Percentiles rank a stretch among this genome's conserved stretches.
phyloP scores from a whole-genome alignment of 2,329 filamentous ascomycete species.

The Colletotrichum lupini region DNA sequence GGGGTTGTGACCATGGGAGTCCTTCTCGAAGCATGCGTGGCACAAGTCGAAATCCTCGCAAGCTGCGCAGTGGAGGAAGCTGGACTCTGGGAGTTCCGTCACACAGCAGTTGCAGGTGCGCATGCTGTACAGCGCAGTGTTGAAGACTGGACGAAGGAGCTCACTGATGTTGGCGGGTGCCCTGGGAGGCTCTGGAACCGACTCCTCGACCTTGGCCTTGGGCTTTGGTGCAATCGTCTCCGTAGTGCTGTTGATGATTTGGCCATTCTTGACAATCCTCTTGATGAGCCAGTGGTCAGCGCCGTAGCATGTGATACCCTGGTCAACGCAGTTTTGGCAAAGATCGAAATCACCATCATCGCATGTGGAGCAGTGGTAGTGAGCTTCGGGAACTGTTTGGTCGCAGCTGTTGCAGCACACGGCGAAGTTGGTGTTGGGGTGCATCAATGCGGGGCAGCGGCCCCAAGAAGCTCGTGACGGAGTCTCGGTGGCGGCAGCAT shows the following conservation, averaged over 20 bases:
- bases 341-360: constrained; percentile 95
- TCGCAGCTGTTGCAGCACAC: constrained; percentile 97
- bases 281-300: constrained; percentile 95
- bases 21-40: constrained; percentile 79
- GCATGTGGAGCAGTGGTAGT: constrained; percentile 96
- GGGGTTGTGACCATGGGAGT: constrained; percentile 91
- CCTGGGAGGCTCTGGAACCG: constrained; percentile 36
- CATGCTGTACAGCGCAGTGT: constrained; percentile 45
- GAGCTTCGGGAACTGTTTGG: constrained; percentile 78
- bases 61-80: constrained; percentile 85
- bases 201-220: constrained; percentile 46
- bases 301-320: constrained; percentile 81
- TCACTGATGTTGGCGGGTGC: constrained; percentile 30
- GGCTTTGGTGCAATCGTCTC: constrained; percentile 79
- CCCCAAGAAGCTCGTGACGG: constrained; percentile 13
- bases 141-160: constrained; percentile 25
- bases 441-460: constrained; percentile 29
- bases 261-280: constrained; percentile 81
- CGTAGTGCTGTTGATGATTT: constrained; percentile 86
- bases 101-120: constrained; percentile 79
- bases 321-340: constrained; percentile 81
- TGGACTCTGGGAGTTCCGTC: constrained; percentile 75
- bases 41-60: constrained; percentile 97
- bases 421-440: constrained; percentile 67
- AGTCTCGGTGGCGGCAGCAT: constrained; percentile 29